Percentiles rank a stretch among this genome's conserved stretches.
phyloP scores from a whole-genome alignment of 2,329 filamentous ascomycete genomes.

The Trichoderma atroviride region DNA sequence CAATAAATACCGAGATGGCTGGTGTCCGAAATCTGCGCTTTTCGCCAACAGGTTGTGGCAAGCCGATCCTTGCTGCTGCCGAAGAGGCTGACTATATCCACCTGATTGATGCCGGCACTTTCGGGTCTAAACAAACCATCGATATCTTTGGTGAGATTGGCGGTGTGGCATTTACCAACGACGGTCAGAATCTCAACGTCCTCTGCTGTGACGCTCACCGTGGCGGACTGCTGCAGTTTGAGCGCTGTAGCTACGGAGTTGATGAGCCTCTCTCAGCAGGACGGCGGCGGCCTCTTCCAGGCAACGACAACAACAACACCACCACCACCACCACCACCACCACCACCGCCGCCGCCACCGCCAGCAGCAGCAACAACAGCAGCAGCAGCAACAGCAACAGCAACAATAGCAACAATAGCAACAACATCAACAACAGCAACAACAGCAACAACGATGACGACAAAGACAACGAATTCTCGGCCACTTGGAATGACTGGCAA shows the following conservation, averaged over 20 bases:
- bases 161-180: slow-evolving; percentile 67
- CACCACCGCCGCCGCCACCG: no score
- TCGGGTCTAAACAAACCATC: slow-evolving; percentile 66
- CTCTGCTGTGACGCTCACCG: slow-evolving; percentile 67
- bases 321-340: no score
- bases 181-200: slow-evolving; percentile 68
- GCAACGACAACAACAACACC: not conserved
- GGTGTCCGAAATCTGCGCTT: slow-evolving; percentile 71
- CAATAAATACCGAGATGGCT: slow-evolving; percentile 66
- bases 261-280: slow-evolving; percentile 33
- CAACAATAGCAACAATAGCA: no score
- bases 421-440: no score
- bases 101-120: slow-evolving; percentile 69
- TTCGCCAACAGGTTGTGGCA: slow-evolving; percentile 69
- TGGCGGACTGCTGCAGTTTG: slow-evolving; percentile 68
- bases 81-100: slow-evolving; percentile 76
- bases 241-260: slow-evolving; percentile 45
- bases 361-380: no score
- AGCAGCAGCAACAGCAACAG: no score
- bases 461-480: not conserved
- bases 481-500: slow-evolving; percentile 21
- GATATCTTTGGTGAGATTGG: slow-evolving; percentile 77
- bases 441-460: no score
- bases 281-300: slow-evolving; percentile 7
- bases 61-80: slow-evolving; percentile 67